Evolutionary conservation across 306 rosid genomes (phyloP).

Genomic region (Vigna reflexopilosa): DNA sequence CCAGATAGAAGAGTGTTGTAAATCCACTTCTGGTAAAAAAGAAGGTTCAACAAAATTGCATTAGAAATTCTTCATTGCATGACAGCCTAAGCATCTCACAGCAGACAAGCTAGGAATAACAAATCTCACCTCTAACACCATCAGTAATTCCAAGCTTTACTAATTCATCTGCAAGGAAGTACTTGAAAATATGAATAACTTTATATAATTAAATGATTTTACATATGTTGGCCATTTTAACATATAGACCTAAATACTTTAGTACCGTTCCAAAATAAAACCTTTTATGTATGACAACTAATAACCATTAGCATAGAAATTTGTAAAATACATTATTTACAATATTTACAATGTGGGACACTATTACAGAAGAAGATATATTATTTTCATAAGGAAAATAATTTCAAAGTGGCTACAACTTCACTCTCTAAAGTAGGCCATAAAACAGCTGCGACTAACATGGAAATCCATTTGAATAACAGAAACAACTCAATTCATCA

Average conservation of each 20-base stretch:
- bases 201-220: not conserved
- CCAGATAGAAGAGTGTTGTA: conserved; percentile 96
- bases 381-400: conserved; percentile 33
- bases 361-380: conserved; percentile 4
- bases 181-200: conserved; percentile 14
- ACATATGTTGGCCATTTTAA: not conserved
- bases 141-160: conserved; percentile 92
- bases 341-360: not conserved
- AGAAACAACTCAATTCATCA: conserved; percentile 32
- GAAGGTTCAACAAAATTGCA: conserved; percentile 48
- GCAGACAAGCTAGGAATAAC: conserved; percentile 36
- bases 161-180: conserved; percentile 75
- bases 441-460: conserved; percentile 4
- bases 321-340: not conserved
- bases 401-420: conserved; percentile 5
- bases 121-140: conserved; percentile 82
- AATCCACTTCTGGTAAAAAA: conserved; percentile 78
- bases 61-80: conserved; percentile 30
- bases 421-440: conserved; percentile 34
- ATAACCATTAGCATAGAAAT: not conserved
- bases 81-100: conserved; percentile 32
- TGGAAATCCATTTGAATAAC: conserved; percentile 39
- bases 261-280: not conserved
- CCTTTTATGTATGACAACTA: not conserved
- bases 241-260: not conserved